These are phyloP conservation scores for Podaxis sp. DNA, from an alignment of 768 basidiomycete species.

Conservation along the genomic window DNA sequence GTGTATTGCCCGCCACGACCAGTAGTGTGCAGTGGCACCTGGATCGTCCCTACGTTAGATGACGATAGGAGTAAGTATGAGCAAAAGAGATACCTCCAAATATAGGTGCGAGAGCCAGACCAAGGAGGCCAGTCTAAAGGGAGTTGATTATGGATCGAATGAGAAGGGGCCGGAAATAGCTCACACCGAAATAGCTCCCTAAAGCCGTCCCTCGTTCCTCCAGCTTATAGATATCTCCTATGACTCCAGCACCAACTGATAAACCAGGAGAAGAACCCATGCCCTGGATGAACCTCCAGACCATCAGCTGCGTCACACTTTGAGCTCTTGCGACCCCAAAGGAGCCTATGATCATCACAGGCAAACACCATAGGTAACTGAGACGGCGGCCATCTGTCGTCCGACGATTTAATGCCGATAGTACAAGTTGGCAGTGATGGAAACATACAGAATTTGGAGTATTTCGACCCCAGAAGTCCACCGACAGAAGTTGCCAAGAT, in stretches of 20 bases:
- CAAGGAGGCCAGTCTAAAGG: conserved; percentile 47
- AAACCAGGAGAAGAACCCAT: conserved; percentile 55
- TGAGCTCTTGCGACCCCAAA: conserved; percentile 51
- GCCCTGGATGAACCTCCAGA: conserved; percentile 63
- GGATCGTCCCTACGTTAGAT: neutral
- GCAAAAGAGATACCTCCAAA: conserved; percentile 37
- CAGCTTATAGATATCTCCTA: conserved; percentile 62
- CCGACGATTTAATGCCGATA: neutral
- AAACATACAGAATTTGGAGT: conserved; percentile 33
- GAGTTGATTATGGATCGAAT: neutral
- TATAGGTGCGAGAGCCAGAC: conserved; percentile 57
- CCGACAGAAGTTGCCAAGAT: conserved; percentile 29
- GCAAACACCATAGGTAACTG: conserved; percentile 56
- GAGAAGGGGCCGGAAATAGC: conserved; percentile 5
- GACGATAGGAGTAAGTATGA: neutral
- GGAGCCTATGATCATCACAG: conserved; percentile 55
- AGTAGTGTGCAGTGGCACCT: conserved; percentile 17
- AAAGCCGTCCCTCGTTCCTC: conserved; percentile 60
- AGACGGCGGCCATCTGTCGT: conserved; percentile 62
- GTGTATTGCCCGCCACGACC: conserved; percentile 66
- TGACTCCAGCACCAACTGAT: conserved; percentile 54
- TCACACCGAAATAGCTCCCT: conserved; percentile 53
- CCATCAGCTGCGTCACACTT: conserved; percentile 43
- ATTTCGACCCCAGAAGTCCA: conserved; percentile 27
- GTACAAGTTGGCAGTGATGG: neutral